A percentile compares a stretch with the other conserved stretches of the same genome.
Evolutionary conservation across 2,329 filamentous ascomycete species (phyloP).

Genomic region (Cordyceps tenuipes): DNA sequence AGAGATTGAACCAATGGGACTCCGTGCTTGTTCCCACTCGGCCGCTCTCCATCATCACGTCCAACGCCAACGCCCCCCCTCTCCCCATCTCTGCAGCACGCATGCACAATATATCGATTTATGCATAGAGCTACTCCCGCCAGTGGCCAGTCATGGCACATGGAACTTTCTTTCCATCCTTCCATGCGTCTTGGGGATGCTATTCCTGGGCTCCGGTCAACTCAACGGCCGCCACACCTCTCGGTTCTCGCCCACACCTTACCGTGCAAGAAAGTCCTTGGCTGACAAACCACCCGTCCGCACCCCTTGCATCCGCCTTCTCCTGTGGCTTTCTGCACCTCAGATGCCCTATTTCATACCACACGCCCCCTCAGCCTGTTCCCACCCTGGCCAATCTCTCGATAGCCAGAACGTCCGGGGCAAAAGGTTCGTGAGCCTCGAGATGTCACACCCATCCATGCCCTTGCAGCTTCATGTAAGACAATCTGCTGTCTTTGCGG

Average conservation of each 20-base stretch:
- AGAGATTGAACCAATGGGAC: not conserved
- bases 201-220: not conserved
- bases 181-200: not conserved
- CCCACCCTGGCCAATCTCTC: not conserved
- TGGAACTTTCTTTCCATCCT: conserved; percentile 3
- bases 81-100: not conserved
- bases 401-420: not conserved
- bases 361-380: not conserved
- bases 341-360: not conserved
- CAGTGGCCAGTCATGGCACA: not conserved
- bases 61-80: not conserved
- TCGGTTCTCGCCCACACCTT: conserved; percentile 1
- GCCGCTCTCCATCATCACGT: not conserved
- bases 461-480: conserved; percentile 6
- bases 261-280: not conserved
- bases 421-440: not conserved
- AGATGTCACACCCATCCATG: not conserved
- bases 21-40: not conserved
- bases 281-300: not conserved
- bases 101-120: conserved; percentile 8
- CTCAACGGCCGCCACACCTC: not conserved
- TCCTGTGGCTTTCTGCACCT: not conserved
- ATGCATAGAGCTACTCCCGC: not conserved
- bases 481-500: conserved; percentile 6
- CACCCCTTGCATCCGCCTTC: not conserved